Conservation (phyloP, 257 asterid genomes). For the Cinchona pubescens region DNA sequence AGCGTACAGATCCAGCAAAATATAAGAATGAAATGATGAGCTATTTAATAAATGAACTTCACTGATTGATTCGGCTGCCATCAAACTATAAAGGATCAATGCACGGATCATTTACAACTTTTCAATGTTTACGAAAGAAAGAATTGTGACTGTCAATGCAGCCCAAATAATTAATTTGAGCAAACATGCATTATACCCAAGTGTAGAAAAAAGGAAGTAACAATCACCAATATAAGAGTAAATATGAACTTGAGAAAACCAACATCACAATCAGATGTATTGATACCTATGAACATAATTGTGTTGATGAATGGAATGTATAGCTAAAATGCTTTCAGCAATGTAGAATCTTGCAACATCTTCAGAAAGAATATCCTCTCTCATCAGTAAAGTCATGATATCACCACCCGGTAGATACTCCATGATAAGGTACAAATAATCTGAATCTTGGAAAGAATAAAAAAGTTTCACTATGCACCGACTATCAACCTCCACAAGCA, state of each 20-base stretch:
- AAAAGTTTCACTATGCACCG: conserved; percentile 92
- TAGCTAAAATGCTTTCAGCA: conserved; percentile 88
- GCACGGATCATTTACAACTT: not conserved
- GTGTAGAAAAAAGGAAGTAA: not conserved
- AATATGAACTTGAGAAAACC: not conserved
- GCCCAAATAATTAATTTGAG: not conserved
- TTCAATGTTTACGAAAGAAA: not conserved
- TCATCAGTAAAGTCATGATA: conserved; percentile 92
- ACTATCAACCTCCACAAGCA: conserved; percentile 97
- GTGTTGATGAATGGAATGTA: conserved; percentile 89
- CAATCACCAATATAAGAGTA: not conserved
- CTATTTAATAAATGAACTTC: no score
- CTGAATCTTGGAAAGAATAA: conserved; percentile 95
- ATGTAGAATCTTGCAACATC: conserved; percentile 91
- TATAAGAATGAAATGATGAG: no score
- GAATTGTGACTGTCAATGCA: not conserved
- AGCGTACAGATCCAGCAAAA: no score
- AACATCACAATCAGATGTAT: not conserved
- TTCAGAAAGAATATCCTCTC: conserved; percentile 84
- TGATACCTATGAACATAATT: conserved; percentile 81
- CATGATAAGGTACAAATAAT: conserved; percentile 87
- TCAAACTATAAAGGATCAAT: not conserved
- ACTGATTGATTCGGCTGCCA: not conserved
- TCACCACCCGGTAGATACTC: conserved; percentile 99
- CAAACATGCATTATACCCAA: not conserved